Percentiles rank a stretch among this genome's conserved stretches.
Conservation (phyloP, 768 basidiomycete species). For the Cystobasidium ongulense region DNA sequence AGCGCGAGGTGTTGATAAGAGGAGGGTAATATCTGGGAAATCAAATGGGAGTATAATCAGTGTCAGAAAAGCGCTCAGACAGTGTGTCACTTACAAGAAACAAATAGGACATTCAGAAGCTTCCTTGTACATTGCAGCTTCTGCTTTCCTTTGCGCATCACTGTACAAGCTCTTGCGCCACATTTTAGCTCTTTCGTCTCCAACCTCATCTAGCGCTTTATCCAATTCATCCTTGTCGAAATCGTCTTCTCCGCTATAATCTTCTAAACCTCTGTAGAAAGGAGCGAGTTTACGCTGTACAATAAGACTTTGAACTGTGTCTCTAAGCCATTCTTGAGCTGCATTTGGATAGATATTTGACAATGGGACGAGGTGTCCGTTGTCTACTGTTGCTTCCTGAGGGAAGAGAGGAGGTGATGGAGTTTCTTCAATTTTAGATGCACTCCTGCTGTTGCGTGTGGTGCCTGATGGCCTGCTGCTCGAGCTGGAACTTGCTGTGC, state of each 20-base stretch:
- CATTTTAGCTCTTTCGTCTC: constrained; percentile 37
- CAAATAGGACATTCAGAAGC: constrained; percentile 89
- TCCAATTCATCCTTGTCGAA: constrained; percentile 31
- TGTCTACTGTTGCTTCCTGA: constrained; percentile 50
- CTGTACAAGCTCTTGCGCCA: constrained; percentile 26
- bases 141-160: constrained; percentile 36
- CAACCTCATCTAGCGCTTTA: constrained; percentile 32
- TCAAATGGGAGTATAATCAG: not conserved
- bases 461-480: not conserved
- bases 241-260: constrained; percentile 58
- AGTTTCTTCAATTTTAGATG: constrained; percentile 5
- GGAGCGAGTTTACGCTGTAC: constrained; percentile 80
- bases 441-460: not conserved
- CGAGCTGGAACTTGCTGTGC: not conserved
- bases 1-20: constrained; percentile 93
- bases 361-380: constrained; percentile 68
- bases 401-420: constrained; percentile 8
- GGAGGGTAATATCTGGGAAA: constrained; percentile 77
- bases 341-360: constrained; percentile 65
- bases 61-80: constrained; percentile 13
- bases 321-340: constrained; percentile 78
- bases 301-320: constrained; percentile 77
- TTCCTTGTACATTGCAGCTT: constrained; percentile 41
- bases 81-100: constrained; percentile 65
- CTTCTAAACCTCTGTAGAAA: constrained; percentile 84